A percentile compares a stretch with the other conserved stretches of the same genome.
phyloP scores from a whole-genome alignment of 495 filamentous ascomycete genomes.

The Oidiodendron maius region DNA sequence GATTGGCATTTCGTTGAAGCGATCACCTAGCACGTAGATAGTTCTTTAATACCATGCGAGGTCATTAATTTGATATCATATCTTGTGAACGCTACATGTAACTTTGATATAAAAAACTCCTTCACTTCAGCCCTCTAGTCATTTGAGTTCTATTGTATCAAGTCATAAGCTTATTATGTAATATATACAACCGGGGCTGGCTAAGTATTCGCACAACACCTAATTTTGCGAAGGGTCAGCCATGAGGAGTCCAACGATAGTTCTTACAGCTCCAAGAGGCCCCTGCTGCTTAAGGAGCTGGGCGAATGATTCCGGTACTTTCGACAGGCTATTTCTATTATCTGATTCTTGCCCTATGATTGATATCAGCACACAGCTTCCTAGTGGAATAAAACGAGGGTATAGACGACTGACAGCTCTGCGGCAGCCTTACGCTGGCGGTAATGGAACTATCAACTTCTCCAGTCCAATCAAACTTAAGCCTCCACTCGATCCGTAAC shows the following conservation, averaged over 20 bases:
- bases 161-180: no score
- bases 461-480: constrained; percentile 58
- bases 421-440: constrained; percentile 38
- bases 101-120: no score
- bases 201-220: no score
- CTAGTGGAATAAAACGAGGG: not conserved
- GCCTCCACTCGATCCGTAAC: constrained; percentile 46
- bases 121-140: no score
- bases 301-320: constrained; percentile 46
- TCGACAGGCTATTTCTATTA: constrained; percentile 35
- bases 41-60: no score
- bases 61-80: no score
- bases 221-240: constrained; percentile 1
- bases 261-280: constrained; percentile 44
- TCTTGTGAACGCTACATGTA: no score
- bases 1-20: no score
- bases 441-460: constrained; percentile 48
- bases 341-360: constrained; percentile 45
- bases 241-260: constrained; percentile 43
- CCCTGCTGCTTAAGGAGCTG: constrained; percentile 42
- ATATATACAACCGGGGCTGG: no score
- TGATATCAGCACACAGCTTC: not conserved
- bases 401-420: constrained; percentile 40
- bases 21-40: no score
- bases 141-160: no score